Evolutionary conservation across 768 basidiomycete species (phyloP).

Genomic region (Lentinula sp.): DNA sequence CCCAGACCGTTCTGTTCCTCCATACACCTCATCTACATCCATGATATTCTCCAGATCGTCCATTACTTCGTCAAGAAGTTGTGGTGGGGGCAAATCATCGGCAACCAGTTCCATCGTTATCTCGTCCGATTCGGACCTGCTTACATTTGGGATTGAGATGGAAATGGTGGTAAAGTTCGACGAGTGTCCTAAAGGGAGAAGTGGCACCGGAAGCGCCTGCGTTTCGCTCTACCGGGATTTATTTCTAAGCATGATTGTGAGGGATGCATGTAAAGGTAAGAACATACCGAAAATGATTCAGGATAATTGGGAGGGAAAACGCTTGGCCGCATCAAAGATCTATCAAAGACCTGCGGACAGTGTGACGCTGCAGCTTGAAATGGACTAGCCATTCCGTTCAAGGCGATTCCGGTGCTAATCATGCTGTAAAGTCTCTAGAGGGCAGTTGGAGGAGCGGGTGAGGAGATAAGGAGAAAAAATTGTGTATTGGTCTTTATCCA

Average conservation of each 20-base stretch:
- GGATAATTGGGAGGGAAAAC: background rate
- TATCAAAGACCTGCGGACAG: background rate
- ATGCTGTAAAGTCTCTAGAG: background rate
- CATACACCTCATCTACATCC: conserved; percentile 1
- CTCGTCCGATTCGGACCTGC: background rate
- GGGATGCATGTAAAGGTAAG: background rate
- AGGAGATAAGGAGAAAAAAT: background rate
- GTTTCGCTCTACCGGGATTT: background rate
- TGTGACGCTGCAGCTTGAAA: background rate
- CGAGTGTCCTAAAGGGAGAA: background rate
- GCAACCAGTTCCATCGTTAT: background rate
- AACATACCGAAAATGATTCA: background rate
- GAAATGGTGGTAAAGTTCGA: background rate
- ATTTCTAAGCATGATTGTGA: background rate
- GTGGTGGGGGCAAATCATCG: background rate
- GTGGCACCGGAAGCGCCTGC: background rate
- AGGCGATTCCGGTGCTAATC: background rate
- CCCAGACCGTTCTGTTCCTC: background rate
- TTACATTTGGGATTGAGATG: background rate
- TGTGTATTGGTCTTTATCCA: background rate
- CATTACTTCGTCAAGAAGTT: background rate
- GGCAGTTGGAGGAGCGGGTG: background rate
- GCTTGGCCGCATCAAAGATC: background rate
- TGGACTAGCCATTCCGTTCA: background rate
- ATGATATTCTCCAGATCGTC: background rate